phyloP scores from a whole-genome alignment of 2,329 filamentous ascomycete species.

The Chaetomium sp. region DNA sequence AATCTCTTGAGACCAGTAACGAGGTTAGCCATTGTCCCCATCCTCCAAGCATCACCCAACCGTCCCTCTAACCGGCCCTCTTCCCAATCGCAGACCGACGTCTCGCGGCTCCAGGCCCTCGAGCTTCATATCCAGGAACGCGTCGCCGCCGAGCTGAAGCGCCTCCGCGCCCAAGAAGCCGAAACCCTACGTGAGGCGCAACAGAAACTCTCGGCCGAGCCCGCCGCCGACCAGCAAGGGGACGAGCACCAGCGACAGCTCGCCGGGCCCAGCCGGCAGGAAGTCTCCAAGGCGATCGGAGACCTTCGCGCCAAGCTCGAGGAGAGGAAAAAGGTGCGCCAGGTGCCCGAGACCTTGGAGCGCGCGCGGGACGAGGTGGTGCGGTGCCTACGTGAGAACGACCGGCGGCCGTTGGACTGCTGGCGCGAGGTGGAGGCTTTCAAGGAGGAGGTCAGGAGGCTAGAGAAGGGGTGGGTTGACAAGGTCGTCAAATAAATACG shows the following conservation, averaged over 20 bases:
- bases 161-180: slow-evolving; percentile 70
- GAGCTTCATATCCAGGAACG: slow-evolving; percentile 89
- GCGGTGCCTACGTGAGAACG: slow-evolving; percentile 78
- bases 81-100: slow-evolving; percentile 69
- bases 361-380: slow-evolving; percentile 75
- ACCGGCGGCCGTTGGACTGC: slow-evolving; percentile 88
- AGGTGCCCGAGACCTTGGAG: slow-evolving; percentile 71
- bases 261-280: slow-evolving; percentile 44
- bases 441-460: slow-evolving; percentile 80
- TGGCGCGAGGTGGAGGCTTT: slow-evolving; percentile 91
- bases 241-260: slow-evolving; percentile 26
- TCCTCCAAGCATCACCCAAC: not conserved
- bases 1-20: slow-evolving; percentile 78
- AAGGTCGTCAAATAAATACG: slow-evolving; percentile 62
- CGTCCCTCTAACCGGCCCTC: slow-evolving; percentile 10
- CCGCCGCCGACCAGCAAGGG: slow-evolving; percentile 39
- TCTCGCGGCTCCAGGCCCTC: slow-evolving; percentile 76
- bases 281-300: slow-evolving; percentile 62
- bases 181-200: slow-evolving; percentile 69
- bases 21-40: slow-evolving; percentile 62
- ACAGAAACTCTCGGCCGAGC: slow-evolving; percentile 59
- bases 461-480: slow-evolving; percentile 88
- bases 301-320: slow-evolving; percentile 62
- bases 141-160: slow-evolving; percentile 81
- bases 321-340: slow-evolving; percentile 64